phyloP scores from a whole-genome alignment of 2,329 filamentous ascomycete genomes.

The Talaromyces rugulosus region DNA sequence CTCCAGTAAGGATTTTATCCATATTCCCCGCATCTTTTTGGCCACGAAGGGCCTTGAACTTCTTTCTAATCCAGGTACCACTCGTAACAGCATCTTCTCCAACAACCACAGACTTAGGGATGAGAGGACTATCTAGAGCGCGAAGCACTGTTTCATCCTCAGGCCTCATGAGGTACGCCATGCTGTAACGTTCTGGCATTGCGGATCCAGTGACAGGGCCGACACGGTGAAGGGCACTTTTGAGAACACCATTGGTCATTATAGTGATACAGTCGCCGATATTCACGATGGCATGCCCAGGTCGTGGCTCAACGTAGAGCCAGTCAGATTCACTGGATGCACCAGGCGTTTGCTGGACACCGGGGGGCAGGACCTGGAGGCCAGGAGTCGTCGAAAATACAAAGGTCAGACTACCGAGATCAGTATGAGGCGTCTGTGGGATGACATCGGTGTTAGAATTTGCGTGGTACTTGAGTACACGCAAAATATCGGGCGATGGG shows the following conservation, averaged over 20 bases:
- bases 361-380: conserved; percentile 16
- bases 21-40: neutral
- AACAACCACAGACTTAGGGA: neutral
- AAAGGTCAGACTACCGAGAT: neutral
- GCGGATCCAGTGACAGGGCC: neutral
- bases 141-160: conserved; percentile 3
- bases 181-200: neutral
- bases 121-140: conserved; percentile 1
- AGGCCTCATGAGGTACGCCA: conserved; percentile 1
- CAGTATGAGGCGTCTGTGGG: conserved; percentile 1
- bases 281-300: conserved; percentile 3
- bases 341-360: neutral
- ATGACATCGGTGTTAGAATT: neutral
- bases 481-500: conserved; percentile 1
- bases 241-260: neutral
- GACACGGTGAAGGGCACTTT: neutral
- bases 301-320: conserved; percentile 1
- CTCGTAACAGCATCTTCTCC: neutral
- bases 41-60: conserved; percentile 1
- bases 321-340: conserved; percentile 5
- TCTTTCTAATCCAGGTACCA: conserved; percentile 3
- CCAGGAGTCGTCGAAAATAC: conserved; percentile 13
- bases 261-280: neutral
- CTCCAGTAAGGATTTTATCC: conserved; percentile 3
- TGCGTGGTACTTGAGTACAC: neutral